Evolutionary conservation across 139 green algal species (phyloP).

Genomic region (Chara braunii): DNA sequence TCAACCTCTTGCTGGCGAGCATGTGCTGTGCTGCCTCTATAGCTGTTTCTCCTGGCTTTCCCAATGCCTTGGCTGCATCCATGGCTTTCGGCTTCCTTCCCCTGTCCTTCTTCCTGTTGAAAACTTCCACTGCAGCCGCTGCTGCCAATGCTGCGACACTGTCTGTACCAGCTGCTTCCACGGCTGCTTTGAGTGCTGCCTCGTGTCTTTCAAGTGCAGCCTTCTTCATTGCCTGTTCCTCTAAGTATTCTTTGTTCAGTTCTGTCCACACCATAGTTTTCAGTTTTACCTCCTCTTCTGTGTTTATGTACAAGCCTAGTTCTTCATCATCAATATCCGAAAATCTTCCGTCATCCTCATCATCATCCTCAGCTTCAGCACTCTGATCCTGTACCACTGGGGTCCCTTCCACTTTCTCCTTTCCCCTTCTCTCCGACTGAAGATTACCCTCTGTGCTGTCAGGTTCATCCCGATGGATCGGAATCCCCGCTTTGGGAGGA

Average conservation of each 20-base stretch:
- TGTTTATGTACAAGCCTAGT: slow-evolving; percentile 53
- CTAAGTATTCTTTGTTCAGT: slow-evolving; percentile 55
- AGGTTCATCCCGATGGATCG: no score
- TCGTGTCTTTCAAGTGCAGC: no score
- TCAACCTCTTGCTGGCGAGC: slow-evolving; percentile 42
- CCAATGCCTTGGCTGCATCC: background rate
- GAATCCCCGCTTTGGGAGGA: no score
- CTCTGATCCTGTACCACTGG: no score
- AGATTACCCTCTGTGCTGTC: no score
- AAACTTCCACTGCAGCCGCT: background rate
- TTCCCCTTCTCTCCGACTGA: no score
- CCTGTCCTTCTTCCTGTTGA: no score
- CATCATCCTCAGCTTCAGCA: background rate
- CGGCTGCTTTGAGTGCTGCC: no score
- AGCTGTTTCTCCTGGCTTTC: slow-evolving; percentile 11
- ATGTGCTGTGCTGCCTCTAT: slow-evolving; percentile 38
- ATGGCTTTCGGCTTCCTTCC: slow-evolving; percentile 15
- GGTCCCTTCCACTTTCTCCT: no score
- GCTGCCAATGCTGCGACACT: slow-evolving; percentile 10
- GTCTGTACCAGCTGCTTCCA: slow-evolving; percentile 8
- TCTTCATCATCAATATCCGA: slow-evolving; percentile 45
- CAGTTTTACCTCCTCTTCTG: slow-evolving; percentile 50
- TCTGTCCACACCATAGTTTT: slow-evolving; percentile 57
- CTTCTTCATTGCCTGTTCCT: slow-evolving; percentile 26
- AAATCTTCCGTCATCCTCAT: slow-evolving; percentile 33